Evolutionary conservation across 345 rosid genomes (phyloP).

Genomic region (Trapa incisa): DNA sequence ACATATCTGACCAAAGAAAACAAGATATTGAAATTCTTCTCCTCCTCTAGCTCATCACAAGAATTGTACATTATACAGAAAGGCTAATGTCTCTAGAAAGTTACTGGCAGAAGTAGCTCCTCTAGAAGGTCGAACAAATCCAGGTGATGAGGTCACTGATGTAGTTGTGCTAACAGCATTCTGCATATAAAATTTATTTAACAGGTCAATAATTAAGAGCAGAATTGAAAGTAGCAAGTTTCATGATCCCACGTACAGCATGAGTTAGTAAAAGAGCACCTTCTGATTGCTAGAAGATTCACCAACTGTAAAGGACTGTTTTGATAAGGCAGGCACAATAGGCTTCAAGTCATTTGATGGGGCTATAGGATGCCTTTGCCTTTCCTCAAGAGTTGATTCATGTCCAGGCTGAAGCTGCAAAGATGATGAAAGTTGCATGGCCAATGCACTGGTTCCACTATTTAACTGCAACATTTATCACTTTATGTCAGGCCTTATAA

Average conservation of each 20-base stretch:
- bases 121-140: conserved; percentile 55
- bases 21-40: too few species aligned
- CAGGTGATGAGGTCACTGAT: conserved; percentile 41
- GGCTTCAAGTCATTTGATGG: conserved; percentile 34
- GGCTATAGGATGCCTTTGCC: conserved; percentile 24
- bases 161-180: conserved; percentile 26
- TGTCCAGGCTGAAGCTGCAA: conserved; percentile 43
- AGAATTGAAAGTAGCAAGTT: conserved; percentile 3
- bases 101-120: conserved; percentile 73
- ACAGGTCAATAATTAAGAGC: conserved; percentile 4
- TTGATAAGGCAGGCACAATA: conserved; percentile 28
- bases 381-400: conserved; percentile 53
- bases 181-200: conserved; percentile 22
- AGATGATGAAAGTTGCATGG: conserved; percentile 36
- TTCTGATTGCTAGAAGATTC: conserved; percentile 48
- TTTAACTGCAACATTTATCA: conserved; percentile 30
- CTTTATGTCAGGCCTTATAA: neutral
- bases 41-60: too few species aligned
- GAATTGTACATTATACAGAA: neutral
- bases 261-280: conserved; percentile 25
- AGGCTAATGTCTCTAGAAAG: conserved; percentile 10
- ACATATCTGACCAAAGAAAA: neutral
- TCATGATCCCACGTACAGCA: neutral
- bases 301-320: conserved; percentile 23
- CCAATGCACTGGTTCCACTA: conserved; percentile 23